phyloP scores from a whole-genome alignment of 2,329 filamentous ascomycete species.

The Trichoderma lentiforme region DNA sequence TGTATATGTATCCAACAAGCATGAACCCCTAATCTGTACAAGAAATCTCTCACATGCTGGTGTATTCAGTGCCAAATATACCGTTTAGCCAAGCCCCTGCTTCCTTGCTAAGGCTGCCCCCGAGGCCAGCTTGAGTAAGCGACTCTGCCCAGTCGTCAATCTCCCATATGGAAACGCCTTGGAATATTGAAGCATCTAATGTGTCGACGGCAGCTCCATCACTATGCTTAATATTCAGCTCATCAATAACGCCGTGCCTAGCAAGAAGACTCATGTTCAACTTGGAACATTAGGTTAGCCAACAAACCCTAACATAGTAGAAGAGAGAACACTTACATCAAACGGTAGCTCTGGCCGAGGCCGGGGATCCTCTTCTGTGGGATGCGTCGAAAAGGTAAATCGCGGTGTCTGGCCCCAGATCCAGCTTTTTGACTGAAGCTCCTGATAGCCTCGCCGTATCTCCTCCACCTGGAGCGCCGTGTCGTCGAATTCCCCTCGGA shows the following conservation, averaged over 20 bases:
- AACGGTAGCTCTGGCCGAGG: conserved; percentile 49
- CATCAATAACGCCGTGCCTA: conserved; percentile 37
- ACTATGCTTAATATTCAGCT: conserved; percentile 28
- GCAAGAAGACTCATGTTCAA: conserved; percentile 35
- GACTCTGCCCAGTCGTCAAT: conserved; percentile 28
- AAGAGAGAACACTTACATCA: conserved; percentile 36
- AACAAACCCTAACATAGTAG: too few species aligned
- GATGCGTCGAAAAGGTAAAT: conserved; percentile 66
- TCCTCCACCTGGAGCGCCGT: conserved; percentile 43
- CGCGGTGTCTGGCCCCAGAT: conserved; percentile 82
- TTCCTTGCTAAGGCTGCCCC: conserved; percentile 22
- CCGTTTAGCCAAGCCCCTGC: conserved; percentile 33
- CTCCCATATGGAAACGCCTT: conserved; percentile 20
- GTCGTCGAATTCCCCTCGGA: conserved; percentile 46
- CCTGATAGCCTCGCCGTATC: conserved; percentile 42
- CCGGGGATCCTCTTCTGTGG: conserved; percentile 57
- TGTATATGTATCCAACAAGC: too few species aligned
- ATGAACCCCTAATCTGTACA: neutral
- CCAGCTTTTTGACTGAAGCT: conserved; percentile 62
- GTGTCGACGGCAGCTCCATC: neutral
- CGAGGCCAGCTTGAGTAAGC: conserved; percentile 28
- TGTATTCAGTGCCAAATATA: conserved; percentile 29
- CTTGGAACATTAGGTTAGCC: conserved; percentile 21
- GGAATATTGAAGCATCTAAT: conserved; percentile 3
- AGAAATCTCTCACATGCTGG: neutral